Percentiles rank a stretch among this genome's conserved stretches.
phyloP scores from a whole-genome alignment of 208 protist genomes.

The Endotrypanum monterogeii region DNA sequence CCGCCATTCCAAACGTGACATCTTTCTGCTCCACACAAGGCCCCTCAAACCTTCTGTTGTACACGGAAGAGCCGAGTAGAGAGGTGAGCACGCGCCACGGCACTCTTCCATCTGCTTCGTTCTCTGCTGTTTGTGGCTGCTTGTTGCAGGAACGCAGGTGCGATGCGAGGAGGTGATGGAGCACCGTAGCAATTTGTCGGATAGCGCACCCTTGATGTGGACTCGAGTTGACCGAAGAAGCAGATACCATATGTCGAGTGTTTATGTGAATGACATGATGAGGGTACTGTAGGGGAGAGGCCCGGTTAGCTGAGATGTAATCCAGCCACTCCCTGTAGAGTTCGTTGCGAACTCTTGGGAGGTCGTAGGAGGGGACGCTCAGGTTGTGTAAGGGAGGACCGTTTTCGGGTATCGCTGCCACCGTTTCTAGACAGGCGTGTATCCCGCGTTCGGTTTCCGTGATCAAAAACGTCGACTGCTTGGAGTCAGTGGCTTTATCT shows the following conservation, averaged over 20 bases:
- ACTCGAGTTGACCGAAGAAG: neutral
- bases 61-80: conserved; percentile 24
- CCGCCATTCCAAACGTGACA: conserved; percentile 20
- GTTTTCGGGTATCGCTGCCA: neutral
- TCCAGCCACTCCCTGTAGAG: conserved; percentile 32
- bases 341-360: neutral
- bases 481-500: neutral
- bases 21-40: conserved; percentile 35
- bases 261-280: conserved; percentile 31
- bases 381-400: neutral
- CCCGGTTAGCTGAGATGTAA: conserved; percentile 22
- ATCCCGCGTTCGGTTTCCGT: conserved; percentile 17
- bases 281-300: conserved; percentile 38
- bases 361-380: neutral
- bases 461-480: conserved; percentile 2
- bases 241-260: neutral
- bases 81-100: conserved; percentile 20
- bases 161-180: conserved; percentile 15
- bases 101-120: conserved; percentile 1
- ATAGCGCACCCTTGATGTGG: neutral
- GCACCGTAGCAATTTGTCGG: conserved; percentile 8
- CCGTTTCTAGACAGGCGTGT: conserved; percentile 1
- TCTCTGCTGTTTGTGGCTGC: neutral
- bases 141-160: conserved; percentile 26
- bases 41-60: conserved; percentile 29